Conservation (phyloP, 768 basidiomycete species). For the Boletellus ananas region DNA sequence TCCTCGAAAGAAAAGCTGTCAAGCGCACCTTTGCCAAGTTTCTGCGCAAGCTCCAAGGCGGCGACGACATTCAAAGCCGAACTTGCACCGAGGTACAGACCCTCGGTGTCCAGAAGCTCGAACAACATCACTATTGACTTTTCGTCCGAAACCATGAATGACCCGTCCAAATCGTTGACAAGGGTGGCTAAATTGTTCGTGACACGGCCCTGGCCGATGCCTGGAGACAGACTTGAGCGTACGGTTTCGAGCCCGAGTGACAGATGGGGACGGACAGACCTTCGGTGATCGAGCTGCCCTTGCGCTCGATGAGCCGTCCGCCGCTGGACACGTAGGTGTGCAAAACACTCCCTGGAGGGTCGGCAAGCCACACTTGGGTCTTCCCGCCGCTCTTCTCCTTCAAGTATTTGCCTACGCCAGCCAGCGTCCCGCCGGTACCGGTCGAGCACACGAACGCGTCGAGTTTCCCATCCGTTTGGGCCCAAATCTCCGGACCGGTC, state of each 20-base stretch:
- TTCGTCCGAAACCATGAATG: constrained; percentile 81
- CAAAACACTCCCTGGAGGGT: constrained; percentile 94
- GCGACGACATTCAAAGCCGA: constrained; percentile 94
- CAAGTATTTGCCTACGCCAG: constrained; percentile 80
- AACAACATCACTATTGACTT: constrained; percentile 94
- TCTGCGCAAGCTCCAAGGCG: constrained; percentile 81
- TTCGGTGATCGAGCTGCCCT: constrained; percentile 90
- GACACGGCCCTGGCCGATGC: constrained; percentile 95
- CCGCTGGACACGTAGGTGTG: constrained; percentile 80
- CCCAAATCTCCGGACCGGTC: constrained; percentile 97
- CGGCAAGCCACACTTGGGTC: constrained; percentile 90
- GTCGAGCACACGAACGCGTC: constrained; percentile 95
- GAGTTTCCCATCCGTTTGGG: constrained; percentile 71
- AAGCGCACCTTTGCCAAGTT: constrained; percentile 71
- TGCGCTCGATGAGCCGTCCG: constrained; percentile 68
- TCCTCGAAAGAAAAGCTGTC: not conserved
- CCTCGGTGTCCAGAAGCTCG: constrained; percentile 86
- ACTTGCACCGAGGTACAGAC: constrained; percentile 91
- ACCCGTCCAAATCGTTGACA: constrained; percentile 72
- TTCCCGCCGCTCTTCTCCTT: constrained; percentile 77
- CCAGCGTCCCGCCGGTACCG: constrained; percentile 94
- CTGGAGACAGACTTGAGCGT: constrained; percentile 36
- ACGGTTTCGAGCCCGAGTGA: not conserved
- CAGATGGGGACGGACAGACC: constrained; percentile 40
- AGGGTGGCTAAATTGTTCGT: constrained; percentile 88